Evolutionary conservation across 73 alveolate species (phyloP).

Genomic region (Tetrahymena malaccensis): DNA sequence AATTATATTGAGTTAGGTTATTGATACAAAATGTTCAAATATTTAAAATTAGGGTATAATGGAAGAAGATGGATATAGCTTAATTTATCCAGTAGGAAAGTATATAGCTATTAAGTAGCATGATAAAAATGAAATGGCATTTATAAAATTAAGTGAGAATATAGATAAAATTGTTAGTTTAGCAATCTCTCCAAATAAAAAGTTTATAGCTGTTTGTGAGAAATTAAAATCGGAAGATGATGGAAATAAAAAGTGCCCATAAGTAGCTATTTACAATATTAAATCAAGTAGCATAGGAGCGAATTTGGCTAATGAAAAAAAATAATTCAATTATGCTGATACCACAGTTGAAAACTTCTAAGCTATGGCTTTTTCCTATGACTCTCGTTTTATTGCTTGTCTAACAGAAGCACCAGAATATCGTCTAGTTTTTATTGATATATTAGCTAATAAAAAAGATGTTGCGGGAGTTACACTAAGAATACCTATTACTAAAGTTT

Average conservation of each 20-base stretch:
- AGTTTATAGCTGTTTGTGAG: constrained; percentile 39
- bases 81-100: constrained; percentile 37
- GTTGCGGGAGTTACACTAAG: constrained; percentile 42
- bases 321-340: constrained; percentile 24
- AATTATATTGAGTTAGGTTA: neutral
- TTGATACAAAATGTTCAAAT: neutral
- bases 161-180: constrained; percentile 16
- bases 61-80: constrained; percentile 15
- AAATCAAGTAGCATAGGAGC: constrained; percentile 2
- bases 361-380: constrained; percentile 48
- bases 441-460: constrained; percentile 20
- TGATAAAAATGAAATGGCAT: constrained; percentile 25
- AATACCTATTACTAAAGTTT: constrained; percentile 44
- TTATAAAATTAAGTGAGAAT: constrained; percentile 25
- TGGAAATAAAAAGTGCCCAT: constrained; percentile 2
- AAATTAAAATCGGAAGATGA: constrained; percentile 30
- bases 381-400: constrained; percentile 41
- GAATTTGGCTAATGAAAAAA: constrained; percentile 31
- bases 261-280: constrained; percentile 17
- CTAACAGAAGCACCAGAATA: constrained; percentile 51
- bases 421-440: constrained; percentile 41
- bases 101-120: constrained; percentile 28
- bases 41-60: neutral
- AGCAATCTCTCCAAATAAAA: constrained; percentile 37
- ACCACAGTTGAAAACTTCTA: constrained; percentile 24